These are phyloP conservation scores for Trichoderma sp. DNA, from an alignment of 2,329 filamentous ascomycete genomes.

Conservation along the genomic window DNA sequence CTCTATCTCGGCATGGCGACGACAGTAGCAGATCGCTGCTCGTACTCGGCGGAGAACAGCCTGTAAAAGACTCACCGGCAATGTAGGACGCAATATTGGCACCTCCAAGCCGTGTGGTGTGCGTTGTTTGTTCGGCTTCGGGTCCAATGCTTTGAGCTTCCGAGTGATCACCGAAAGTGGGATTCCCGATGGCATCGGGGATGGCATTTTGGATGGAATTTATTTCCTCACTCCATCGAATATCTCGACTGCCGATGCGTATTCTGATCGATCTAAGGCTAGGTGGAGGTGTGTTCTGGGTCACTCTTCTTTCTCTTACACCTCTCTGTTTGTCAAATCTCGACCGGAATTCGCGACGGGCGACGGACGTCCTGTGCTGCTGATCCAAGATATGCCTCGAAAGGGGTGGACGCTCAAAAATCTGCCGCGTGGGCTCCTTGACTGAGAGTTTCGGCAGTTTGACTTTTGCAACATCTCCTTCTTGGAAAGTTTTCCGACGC, in stretches of 20 bases:
- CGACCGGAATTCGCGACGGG: neutral
- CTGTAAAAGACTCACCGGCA: neutral
- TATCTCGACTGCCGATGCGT: slow-evolving; percentile 32
- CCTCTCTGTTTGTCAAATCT: neutral
- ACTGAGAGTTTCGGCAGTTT: slow-evolving; percentile 34
- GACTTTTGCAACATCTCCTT: slow-evolving; percentile 37
- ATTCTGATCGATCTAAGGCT: slow-evolving; percentile 27
- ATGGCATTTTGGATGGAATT: slow-evolving; percentile 31
- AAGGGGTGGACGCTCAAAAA: neutral
- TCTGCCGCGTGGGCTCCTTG: slow-evolving; percentile 25
- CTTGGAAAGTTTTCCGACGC: slow-evolving; percentile 31
- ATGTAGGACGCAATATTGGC: neutral
- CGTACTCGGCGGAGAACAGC: neutral
- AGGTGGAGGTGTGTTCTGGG: neutral
- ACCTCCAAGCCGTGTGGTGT: neutral
- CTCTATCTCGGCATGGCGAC: neutral
- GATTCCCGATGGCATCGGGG: slow-evolving; percentile 25
- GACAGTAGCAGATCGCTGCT: neutral
- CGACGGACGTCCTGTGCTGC: neutral
- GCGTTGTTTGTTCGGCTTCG: neutral
- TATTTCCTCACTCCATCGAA: slow-evolving; percentile 33
- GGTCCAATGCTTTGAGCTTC: neutral
- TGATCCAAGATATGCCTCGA: neutral
- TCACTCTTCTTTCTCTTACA: neutral
- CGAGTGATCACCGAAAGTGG: neutral